A percentile compares a stretch with the other conserved stretches of the same genome.
These are phyloP conservation scores for Aegilops bicornis DNA, from an alignment of 176 grass and related monocot species.

Conservation along the genomic window DNA sequence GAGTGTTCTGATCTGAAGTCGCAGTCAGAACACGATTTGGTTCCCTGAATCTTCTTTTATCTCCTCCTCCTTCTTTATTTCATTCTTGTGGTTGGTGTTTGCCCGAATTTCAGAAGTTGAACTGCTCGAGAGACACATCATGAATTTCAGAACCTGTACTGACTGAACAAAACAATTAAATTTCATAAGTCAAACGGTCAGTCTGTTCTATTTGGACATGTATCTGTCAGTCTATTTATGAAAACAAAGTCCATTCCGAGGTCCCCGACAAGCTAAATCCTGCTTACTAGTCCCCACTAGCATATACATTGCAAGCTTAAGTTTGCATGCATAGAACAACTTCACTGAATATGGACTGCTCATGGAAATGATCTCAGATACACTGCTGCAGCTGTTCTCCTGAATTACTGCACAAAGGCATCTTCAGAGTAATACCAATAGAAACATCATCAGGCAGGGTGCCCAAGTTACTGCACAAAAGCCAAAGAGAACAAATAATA, in stretches of 20 bases:
- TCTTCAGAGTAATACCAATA: too few relatives aligned
- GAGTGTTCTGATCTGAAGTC: conserved; percentile 9
- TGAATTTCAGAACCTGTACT: background rate
- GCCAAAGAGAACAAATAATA: too few relatives aligned
- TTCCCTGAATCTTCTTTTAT: background rate
- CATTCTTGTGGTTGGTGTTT: too few relatives aligned
- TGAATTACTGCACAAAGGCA: too few relatives aligned
- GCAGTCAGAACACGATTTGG: background rate
- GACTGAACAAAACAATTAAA: conserved; percentile 1
- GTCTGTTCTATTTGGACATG: background rate
- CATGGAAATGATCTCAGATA: too few relatives aligned
- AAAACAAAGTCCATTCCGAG: too few relatives aligned
- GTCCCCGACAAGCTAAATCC: too few relatives aligned
- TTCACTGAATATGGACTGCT: conserved; percentile 19
- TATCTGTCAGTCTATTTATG: background rate
- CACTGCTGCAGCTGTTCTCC: too few relatives aligned
- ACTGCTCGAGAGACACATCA: background rate
- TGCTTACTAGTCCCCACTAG: too few relatives aligned
- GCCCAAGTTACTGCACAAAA: too few relatives aligned
- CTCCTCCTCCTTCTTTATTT: too few relatives aligned
- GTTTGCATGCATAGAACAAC: conserved; percentile 5
- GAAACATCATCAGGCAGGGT: too few relatives aligned
- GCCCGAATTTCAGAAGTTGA: background rate
- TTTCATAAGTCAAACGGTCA: background rate
- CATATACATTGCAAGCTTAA: background rate